Evolutionary conservation across 129 eudicot species (phyloP).

Genomic region (Helichrysum umbraculigerum): DNA sequence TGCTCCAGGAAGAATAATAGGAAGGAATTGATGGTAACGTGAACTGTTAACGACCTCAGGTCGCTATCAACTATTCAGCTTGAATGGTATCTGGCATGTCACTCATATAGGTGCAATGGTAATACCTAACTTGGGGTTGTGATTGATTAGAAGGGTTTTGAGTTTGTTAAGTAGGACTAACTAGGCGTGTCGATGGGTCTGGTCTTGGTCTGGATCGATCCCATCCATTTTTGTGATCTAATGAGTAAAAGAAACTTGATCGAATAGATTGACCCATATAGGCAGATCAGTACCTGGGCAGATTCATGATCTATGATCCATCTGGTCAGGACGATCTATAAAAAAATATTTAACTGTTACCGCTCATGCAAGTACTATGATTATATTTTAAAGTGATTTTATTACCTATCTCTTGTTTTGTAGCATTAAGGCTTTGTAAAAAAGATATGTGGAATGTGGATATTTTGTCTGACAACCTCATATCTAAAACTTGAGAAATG

Average conservation of each 20-base stretch:
- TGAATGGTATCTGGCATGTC: slow-evolving; percentile 25
- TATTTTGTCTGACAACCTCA: too few relatives aligned
- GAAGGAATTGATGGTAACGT: slow-evolving; percentile 6
- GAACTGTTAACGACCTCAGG: slow-evolving; percentile 5
- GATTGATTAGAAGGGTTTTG: background rate
- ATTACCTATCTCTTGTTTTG: too few relatives aligned
- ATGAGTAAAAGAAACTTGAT: too few relatives aligned
- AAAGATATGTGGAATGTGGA: too few relatives aligned
- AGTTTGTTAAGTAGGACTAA: background rate
- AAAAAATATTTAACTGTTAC: too few relatives aligned
- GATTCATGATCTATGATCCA: too few relatives aligned
- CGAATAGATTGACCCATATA: background rate
- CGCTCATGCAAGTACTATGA: too few relatives aligned
- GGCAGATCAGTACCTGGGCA: background rate
- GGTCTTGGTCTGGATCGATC: background rate
- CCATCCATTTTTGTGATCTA: background rate
- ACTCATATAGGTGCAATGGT: background rate
- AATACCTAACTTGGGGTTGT: background rate
- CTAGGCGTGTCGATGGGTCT: background rate
- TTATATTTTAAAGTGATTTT: too few relatives aligned
- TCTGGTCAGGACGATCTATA: too few relatives aligned
- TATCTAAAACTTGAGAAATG: too few relatives aligned
- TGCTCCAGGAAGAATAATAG: slow-evolving; percentile 27
- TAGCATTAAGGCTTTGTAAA: too few relatives aligned
- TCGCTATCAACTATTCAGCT: slow-evolving; percentile 18